Percentiles rank a stretch among this genome's conserved stretches.
phyloP scores from a whole-genome alignment of 2,329 filamentous ascomycete genomes.

The Gremmenia infestans region DNA sequence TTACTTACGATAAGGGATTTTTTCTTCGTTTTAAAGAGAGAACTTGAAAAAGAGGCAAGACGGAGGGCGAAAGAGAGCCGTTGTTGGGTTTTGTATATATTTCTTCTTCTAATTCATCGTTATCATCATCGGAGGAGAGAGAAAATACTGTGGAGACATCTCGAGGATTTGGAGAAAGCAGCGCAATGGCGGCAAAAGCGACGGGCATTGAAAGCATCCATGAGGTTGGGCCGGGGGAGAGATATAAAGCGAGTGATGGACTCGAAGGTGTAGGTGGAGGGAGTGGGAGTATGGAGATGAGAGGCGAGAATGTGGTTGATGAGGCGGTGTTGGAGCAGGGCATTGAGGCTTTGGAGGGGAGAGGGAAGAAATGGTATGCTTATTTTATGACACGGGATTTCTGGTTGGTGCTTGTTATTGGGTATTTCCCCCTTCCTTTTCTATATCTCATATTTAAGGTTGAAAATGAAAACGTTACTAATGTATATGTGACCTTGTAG shows the following conservation, averaged over 20 bases:
- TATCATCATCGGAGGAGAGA: too few species aligned
- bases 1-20: not conserved
- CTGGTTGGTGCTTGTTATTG: constrained; percentile 74
- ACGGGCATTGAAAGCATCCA: constrained; percentile 18
- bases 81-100: not conserved
- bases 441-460: not conserved
- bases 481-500: constrained; percentile 30
- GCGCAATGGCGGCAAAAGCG: constrained; percentile 8
- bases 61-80: not conserved
- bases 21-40: not conserved
- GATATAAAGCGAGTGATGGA: constrained; percentile 22
- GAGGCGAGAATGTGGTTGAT: constrained; percentile 4
- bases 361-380: constrained; percentile 56
- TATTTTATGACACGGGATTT: constrained; percentile 85
- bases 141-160: too few species aligned
- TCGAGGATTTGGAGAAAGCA: too few species aligned
- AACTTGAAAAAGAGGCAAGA: not conserved
- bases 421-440: constrained; percentile 40
- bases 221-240: constrained; percentile 10
- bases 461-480: not conserved
- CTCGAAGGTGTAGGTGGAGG: constrained; percentile 9
- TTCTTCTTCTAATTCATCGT: not conserved
- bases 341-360: constrained; percentile 50
- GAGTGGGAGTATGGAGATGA: constrained; percentile 14
- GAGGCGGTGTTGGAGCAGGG: constrained; percentile 33